Base-by-base conservation (phyloP, 2,329 filamentous ascomycete genomes). In the Lecanoromycetidae sp. region DNA sequence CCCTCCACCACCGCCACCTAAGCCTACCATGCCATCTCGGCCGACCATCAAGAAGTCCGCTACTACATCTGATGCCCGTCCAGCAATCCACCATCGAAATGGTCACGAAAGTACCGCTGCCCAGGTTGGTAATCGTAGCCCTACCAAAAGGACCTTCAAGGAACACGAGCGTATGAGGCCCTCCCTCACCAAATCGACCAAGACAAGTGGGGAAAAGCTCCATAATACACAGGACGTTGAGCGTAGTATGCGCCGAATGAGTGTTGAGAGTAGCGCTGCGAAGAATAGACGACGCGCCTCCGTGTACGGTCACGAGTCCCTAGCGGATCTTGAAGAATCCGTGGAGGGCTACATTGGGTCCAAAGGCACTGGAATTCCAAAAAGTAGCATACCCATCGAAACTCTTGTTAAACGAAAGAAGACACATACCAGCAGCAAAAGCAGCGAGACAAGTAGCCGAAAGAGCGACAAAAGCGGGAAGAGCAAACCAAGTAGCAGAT, bases 1-100 rank as follows among this genome's bases (percentile, higher is more conserved):
- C 36, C 66, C 64, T 5, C 65, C 54, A 22, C 52, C 56, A 20
- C 34, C 44, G 10, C 40, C 26, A 43, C 17, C 20, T 9, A 35
- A 27, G 6, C 37, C 41, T 7, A 41, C 45, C 53, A 40, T 42
- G 20, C 45, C 15, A 42, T 40, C n/a, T 39, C n/a, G 52, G 6
- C 52, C 52, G 12, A 17, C 42, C 9, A 48, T 53, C 7, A 45
- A 46, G 22, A 45, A 54, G 22, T 42, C 46, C 10, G 38, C 27
- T 1, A 53, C 48, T 22, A 33, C 39, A 19, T 19, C 48, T 9
- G 37, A 46, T 23, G n/a, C 27, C n/a, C 25, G 27, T 26, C 22
- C 34, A 23, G 20, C 36, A 9, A 6, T n/a, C 12, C 38, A 30
- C 15, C 32, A 25, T 13, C 45, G 27, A 23, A 45, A 46, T 15